phyloP scores from a whole-genome alignment of 2,329 filamentous ascomycete genomes.

The Neonectria neomacrospora region DNA sequence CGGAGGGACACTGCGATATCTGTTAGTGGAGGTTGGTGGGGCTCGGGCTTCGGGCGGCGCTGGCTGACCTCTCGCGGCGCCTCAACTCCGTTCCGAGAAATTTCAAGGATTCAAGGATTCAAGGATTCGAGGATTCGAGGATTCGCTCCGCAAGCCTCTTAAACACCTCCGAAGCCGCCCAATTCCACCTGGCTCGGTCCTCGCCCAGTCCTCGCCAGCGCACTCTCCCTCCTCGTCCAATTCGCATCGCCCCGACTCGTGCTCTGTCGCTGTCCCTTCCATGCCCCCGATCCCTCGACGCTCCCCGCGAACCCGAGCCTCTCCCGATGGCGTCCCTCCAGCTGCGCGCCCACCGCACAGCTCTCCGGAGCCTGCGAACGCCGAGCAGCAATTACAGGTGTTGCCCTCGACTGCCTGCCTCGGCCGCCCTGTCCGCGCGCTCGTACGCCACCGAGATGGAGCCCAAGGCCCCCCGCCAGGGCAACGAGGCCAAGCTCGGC shows the following conservation, averaged over 20 bases:
- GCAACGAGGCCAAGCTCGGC: constrained; percentile 53
- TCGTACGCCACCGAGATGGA: constrained; percentile 52
- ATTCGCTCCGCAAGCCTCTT: constrained; percentile 35
- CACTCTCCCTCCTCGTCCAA: neutral
- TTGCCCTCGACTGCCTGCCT: constrained; percentile 28
- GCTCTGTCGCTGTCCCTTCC: neutral
- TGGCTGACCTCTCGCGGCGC: constrained; percentile 35
- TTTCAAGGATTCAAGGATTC: constrained; percentile 26
- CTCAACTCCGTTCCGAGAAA: constrained; percentile 45
- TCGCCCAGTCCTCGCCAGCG: constrained; percentile 5
- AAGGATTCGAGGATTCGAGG: neutral
- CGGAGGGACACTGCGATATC: neutral
- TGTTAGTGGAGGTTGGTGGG: constrained; percentile 27
- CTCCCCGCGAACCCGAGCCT: constrained; percentile 26
- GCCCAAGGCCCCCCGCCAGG: constrained; percentile 46
- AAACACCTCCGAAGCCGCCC: constrained; percentile 28
- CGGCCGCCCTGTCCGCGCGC: no score
- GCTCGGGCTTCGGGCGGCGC: constrained; percentile 29
- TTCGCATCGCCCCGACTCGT: neutral
- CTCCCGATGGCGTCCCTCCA: constrained; percentile 49
- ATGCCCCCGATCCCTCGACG: constrained; percentile 9
- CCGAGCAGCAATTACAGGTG: constrained; percentile 18
- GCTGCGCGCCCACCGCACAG: constrained; percentile 46
- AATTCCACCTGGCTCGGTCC: neutral
- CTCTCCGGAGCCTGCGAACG: constrained; percentile 46